These are phyloP conservation scores for Fusarium ambrosium DNA, from an alignment of 2,329 filamentous ascomycete genomes.

Conservation along the genomic window DNA sequence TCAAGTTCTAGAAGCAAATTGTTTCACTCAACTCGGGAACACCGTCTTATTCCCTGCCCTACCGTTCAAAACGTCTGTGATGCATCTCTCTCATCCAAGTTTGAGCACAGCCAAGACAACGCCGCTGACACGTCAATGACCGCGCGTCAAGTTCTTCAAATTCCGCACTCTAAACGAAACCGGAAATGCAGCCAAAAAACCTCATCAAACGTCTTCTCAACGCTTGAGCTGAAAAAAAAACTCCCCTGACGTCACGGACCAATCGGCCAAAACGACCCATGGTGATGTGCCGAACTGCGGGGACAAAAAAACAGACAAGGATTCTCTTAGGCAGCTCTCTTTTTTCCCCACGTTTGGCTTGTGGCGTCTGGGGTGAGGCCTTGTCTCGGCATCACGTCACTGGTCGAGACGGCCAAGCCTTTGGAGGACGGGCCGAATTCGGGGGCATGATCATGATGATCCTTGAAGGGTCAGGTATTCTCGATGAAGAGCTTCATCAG, in stretches of 20 bases:
- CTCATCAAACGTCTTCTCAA: not conserved
- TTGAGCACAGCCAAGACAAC: conserved; percentile 25
- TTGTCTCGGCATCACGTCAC: conserved; percentile 34
- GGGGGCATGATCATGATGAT: conserved; percentile 8
- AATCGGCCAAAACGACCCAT: conserved; percentile 37
- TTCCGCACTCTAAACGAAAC: conserved; percentile 17
- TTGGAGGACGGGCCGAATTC: conserved; percentile 13
- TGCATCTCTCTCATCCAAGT: not conserved
- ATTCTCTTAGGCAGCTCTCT: conserved; percentile 10
- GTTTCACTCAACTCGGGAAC: not conserved
- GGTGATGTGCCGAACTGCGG: conserved; percentile 39
- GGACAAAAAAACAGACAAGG: conserved; percentile 22
- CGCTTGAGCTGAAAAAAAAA: not conserved
- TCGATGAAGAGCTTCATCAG: too few relatives aligned
- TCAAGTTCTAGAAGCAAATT: not conserved
- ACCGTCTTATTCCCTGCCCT: not conserved
- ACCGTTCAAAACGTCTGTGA: not conserved
- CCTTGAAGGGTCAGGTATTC: not conserved
- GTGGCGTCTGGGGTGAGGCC: conserved; percentile 36
- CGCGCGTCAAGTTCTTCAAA: conserved; percentile 8
- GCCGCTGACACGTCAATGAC: conserved; percentile 40
- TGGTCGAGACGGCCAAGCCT: not conserved
- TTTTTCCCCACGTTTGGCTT: conserved; percentile 35
- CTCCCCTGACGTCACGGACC: conserved; percentile 40
- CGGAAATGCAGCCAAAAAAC: not conserved